phyloP scores from a whole-genome alignment of 306 rosid species.

The Prunus kanzakura region DNA sequence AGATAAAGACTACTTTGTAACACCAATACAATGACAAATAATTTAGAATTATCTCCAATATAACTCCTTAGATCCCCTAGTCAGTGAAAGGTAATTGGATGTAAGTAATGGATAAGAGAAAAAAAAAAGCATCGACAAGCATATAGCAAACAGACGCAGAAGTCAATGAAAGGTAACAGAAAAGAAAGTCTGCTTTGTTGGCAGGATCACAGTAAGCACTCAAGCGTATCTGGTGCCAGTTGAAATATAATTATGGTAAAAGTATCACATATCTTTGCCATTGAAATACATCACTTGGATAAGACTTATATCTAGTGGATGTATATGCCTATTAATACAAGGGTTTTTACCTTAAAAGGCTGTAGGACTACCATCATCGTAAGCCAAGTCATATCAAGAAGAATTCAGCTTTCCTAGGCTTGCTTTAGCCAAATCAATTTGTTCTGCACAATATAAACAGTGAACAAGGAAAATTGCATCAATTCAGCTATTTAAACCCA shows the following conservation, averaged over 20 bases:
- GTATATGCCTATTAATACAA: background rate
- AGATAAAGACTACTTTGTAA: background rate
- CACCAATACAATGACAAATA: background rate
- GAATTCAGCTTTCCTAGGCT: constrained; percentile 46
- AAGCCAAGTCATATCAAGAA: constrained; percentile 21
- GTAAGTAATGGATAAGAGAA: too few relatives aligned
- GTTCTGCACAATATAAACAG: constrained; percentile 35
- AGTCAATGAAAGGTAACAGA: background rate
- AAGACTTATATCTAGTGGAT: background rate
- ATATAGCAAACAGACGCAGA: background rate
- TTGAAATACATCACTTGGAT: background rate
- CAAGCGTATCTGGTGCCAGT: background rate
- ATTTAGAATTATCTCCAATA: background rate
- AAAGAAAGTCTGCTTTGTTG: background rate
- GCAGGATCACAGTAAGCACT: background rate
- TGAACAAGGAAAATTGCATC: background rate
- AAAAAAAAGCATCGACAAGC: background rate
- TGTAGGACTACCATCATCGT: background rate
- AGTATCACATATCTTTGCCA: background rate
- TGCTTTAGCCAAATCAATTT: constrained; percentile 56
- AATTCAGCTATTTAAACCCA: background rate
- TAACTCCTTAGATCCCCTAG: background rate
- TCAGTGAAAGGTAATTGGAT: too few relatives aligned
- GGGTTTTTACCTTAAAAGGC: background rate
- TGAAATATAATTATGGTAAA: background rate